These are phyloP conservation scores for Luzula sylvatica DNA, from an alignment of 176 grass and related monocot genomes.

Conservation along the genomic window DNA sequence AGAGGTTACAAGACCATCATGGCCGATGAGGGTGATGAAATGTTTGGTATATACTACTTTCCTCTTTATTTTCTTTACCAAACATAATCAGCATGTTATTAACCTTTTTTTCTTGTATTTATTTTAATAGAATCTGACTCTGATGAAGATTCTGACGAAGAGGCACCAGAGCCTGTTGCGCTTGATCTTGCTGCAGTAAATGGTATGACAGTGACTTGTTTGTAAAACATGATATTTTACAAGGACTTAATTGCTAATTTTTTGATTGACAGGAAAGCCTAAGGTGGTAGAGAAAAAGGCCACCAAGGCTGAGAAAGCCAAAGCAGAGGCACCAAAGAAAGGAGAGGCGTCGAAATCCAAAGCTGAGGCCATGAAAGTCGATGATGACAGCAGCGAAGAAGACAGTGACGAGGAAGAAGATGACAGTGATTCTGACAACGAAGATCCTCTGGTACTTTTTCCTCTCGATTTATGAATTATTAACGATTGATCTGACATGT, in stretches of 20 bases:
- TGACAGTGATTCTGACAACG: constrained; percentile 29
- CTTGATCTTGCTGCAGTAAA: not conserved
- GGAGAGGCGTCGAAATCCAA: constrained; percentile 23
- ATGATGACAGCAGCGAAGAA: constrained; percentile 25
- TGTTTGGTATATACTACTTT: constrained; percentile 34
- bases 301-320: constrained; percentile 16
- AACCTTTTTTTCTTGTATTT: constrained; percentile 7
- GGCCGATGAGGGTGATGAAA: constrained; percentile 33
- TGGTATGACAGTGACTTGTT: not conserved
- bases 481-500: not conserved
- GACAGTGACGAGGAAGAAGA: constrained; percentile 28
- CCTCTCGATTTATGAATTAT: not conserved
- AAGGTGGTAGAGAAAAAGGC: constrained; percentile 25
- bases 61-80: no score
- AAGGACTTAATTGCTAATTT: not conserved
- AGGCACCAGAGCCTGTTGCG: constrained; percentile 1
- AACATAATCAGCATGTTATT: no score
- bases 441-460: constrained; percentile 4
- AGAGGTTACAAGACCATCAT: constrained; percentile 58
- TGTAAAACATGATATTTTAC: no score
- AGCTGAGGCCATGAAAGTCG: constrained; percentile 15
- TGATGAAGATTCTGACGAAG: constrained; percentile 9
- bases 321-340: constrained; percentile 21
- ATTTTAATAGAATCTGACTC: constrained; percentile 2
- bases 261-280: constrained; percentile 25